Percentiles rank a stretch among this genome's conserved stretches.
These are phyloP conservation scores for Aristolochia californica DNA, from an alignment of 164 flowering plant species.

Conservation along the genomic window DNA sequence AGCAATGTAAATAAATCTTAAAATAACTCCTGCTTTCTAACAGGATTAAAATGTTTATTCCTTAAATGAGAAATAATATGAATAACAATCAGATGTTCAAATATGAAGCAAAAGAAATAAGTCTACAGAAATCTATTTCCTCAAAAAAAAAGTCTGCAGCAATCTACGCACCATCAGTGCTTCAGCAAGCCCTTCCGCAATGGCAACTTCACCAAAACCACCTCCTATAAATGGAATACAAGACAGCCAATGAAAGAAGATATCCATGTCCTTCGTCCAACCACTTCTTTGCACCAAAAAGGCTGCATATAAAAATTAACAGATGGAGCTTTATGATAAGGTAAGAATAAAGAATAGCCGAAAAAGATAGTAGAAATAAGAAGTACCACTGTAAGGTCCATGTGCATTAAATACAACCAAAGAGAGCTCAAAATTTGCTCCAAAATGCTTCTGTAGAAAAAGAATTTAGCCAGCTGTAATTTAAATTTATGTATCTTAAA, in stretches of 20 bases:
- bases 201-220: conserved; percentile 87
- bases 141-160: too few species aligned
- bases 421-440: conserved; percentile 42
- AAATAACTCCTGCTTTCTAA: too few species aligned
- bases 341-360: background rate
- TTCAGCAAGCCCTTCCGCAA: conserved; percentile 90
- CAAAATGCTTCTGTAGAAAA: conserved; percentile 46
- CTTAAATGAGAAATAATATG: too few species aligned
- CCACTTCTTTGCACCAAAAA: conserved; percentile 77
- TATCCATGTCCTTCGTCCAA: conserved; percentile 76
- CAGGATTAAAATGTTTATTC: too few species aligned
- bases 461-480: too few species aligned
- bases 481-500: too few species aligned
- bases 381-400: conserved; percentile 69
- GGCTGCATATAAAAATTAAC: conserved; percentile 30
- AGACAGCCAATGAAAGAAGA: conserved; percentile 72
- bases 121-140: too few species aligned
- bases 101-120: too few species aligned
- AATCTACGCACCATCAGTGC: conserved; percentile 57
- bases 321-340: background rate
- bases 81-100: background rate
- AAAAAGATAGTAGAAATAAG: conserved; percentile 4
- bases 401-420: conserved; percentile 66
- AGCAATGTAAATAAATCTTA: too few species aligned
- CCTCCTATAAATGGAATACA: conserved; percentile 77